Percentiles rank a stretch among this genome's conserved stretches.
These are phyloP conservation scores for Solanum appendiculatum DNA, from an alignment of 257 asterid species.

Conservation along the genomic window DNA sequence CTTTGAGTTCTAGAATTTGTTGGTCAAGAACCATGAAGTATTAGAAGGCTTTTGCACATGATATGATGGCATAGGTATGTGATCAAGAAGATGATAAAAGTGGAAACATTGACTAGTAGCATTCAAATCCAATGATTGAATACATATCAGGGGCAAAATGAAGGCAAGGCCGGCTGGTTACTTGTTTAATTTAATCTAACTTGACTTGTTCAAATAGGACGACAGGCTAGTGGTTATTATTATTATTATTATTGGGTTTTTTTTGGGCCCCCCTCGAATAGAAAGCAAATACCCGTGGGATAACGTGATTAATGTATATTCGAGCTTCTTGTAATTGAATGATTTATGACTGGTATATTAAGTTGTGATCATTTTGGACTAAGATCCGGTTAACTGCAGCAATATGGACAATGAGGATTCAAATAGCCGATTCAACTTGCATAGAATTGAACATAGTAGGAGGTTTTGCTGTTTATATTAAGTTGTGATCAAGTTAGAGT, in stretches of 20 bases:
- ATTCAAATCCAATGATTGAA: neutral
- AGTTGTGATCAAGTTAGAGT: neutral
- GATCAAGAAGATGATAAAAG: neutral
- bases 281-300: neutral
- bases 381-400: neutral
- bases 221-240: neutral
- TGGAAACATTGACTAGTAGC: neutral
- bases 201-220: neutral
- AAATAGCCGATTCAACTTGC: neutral
- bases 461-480: neutral
- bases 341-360: neutral
- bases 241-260: neutral
- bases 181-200: neutral
- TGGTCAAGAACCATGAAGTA: neutral
- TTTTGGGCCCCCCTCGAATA: neutral
- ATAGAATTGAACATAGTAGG: neutral
- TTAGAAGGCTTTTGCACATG: neutral
- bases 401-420: neutral
- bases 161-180: neutral
- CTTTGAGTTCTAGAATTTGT: neutral
- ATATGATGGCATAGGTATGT: neutral
- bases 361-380: neutral
- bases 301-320: neutral
- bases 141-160: neutral
- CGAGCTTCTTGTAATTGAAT: neutral